phyloP scores from a whole-genome alignment of 352 stramenopile genomes.

The Phytophthora cactorum region DNA sequence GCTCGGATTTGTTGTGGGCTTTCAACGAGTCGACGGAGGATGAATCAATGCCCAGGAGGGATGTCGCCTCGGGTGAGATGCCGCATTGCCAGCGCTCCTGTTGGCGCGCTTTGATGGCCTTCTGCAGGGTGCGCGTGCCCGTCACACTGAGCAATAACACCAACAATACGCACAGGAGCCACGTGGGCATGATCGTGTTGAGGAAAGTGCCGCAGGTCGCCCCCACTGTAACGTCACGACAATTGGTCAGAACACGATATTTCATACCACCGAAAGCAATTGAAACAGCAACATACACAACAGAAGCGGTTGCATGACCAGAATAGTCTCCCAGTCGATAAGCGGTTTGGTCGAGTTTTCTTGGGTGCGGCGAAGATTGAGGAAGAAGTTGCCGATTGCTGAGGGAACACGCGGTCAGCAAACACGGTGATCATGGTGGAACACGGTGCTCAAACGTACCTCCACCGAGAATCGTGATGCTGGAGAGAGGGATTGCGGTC shows the following conservation, averaged over 20 bases:
- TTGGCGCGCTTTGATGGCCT: slow-evolving; percentile 88
- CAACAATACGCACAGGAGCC: slow-evolving; percentile 88
- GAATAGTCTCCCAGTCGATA: slow-evolving; percentile 97
- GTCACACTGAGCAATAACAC: slow-evolving; percentile 91
- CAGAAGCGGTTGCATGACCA: slow-evolving; percentile 96
- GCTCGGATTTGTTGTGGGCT: slow-evolving; percentile 28
- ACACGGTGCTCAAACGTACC: slow-evolving; percentile 15
- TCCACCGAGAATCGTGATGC: slow-evolving; percentile 95
- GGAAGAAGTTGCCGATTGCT: slow-evolving; percentile 92
- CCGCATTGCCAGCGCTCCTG: slow-evolving; percentile 81
- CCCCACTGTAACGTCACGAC: slow-evolving; percentile 45
- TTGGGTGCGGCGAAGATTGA: slow-evolving; percentile 92
- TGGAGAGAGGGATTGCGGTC: slow-evolving; percentile 95
- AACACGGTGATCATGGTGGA: background rate
- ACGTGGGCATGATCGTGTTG: slow-evolving; percentile 92
- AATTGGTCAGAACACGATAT: slow-evolving; percentile 8
- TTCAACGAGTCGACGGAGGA: slow-evolving; percentile 10
- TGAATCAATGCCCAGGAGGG: slow-evolving; percentile 20
- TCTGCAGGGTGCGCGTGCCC: slow-evolving; percentile 87
- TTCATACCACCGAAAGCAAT: background rate
- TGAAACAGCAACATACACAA: slow-evolving; percentile 48
- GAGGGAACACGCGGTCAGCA: background rate
- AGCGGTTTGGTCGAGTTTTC: slow-evolving; percentile 89
- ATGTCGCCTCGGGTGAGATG: slow-evolving; percentile 21
- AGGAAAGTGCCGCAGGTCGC: slow-evolving; percentile 89